Evolutionary conservation across 768 basidiomycete genomes (phyloP).

Genomic region (Tulasnella sp.): DNA sequence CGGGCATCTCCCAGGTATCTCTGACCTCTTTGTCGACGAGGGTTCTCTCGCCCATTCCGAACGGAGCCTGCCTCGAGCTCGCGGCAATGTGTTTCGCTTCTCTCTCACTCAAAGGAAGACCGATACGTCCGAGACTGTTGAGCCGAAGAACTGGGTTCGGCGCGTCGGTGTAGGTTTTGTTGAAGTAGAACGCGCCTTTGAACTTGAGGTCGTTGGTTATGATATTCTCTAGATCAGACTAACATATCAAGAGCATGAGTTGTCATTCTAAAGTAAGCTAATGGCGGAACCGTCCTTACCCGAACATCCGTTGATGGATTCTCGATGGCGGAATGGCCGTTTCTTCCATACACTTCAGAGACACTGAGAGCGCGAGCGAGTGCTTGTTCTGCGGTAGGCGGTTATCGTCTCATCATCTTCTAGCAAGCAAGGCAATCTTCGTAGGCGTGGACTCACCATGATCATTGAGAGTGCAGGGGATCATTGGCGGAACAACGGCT

Average conservation of each 20-base stretch:
- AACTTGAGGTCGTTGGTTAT: slow-evolving; percentile 25
- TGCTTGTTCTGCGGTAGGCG: too few relatives aligned
- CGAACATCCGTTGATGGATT: neutral
- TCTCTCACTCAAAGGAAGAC: slow-evolving; percentile 31
- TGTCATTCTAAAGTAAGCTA: neutral
- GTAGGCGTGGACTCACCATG: too few relatives aligned
- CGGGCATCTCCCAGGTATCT: slow-evolving; percentile 43
- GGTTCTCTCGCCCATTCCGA: slow-evolving; percentile 28
- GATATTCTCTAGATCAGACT: slow-evolving; percentile 16
- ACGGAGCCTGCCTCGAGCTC: slow-evolving; percentile 31
- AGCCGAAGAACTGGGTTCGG: slow-evolving; percentile 35
- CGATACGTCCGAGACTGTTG: slow-evolving; percentile 31
- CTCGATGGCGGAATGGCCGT: too few relatives aligned
- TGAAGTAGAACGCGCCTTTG: slow-evolving; percentile 27
- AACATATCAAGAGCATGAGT: neutral
- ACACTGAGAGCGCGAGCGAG: too few relatives aligned
- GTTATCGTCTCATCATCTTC: too few relatives aligned
- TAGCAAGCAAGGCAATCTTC: too few relatives aligned
- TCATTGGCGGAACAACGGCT: too few relatives aligned
- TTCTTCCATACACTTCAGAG: too few relatives aligned
- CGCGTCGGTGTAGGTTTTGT: slow-evolving; percentile 20
- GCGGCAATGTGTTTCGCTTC: slow-evolving; percentile 32
- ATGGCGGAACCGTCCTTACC: neutral
- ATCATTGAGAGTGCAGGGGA: too few relatives aligned
- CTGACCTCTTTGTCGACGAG: slow-evolving; percentile 35